A percentile compares a stretch with the other conserved stretches of the same genome.
Evolutionary conservation across 176 grass and related monocot genomes (phyloP).

Genomic region (Oryza nivara): DNA sequence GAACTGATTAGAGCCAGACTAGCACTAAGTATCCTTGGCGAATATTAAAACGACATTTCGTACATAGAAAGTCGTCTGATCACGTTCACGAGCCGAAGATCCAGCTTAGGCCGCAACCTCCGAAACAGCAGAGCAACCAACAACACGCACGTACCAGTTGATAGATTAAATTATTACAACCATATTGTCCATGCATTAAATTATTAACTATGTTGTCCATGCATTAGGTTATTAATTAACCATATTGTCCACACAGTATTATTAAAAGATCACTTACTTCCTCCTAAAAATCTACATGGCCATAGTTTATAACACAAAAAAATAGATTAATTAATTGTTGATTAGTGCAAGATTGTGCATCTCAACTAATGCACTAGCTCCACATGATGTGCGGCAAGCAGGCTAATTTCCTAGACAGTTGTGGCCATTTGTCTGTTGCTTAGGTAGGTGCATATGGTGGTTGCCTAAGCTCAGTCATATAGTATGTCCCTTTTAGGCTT

Average conservation of each 20-base stretch:
- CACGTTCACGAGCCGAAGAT: constrained; percentile 25
- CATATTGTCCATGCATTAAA: not conserved
- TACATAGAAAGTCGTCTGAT: constrained; percentile 27
- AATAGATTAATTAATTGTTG: not conserved
- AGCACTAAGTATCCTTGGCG: not conserved
- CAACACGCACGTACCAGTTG: constrained; percentile 14
- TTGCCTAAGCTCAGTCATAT: constrained; percentile 49
- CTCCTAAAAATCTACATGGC: not conserved
- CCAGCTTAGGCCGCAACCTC: constrained; percentile 24
- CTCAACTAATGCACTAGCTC: constrained; percentile 39
- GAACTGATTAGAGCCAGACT: constrained; percentile 15
- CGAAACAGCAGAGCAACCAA: constrained; percentile 22
- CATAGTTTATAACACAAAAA: not conserved
- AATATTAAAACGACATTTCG: not conserved
- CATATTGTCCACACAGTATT: not conserved
- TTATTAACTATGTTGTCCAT: not conserved
- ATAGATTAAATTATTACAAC: not conserved
- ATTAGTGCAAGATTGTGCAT: constrained; percentile 37
- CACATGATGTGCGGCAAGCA: constrained; percentile 7
- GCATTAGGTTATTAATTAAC: not conserved
- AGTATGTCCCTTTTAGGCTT: constrained; percentile 5
- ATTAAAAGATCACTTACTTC: constrained; percentile 2
- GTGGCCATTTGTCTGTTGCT: constrained; percentile 16
- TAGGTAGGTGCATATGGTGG: constrained; percentile 29
- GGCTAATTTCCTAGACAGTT: constrained; percentile 18